Base-by-base conservation (phyloP, 139 green algal genomes). In the Chlamydomonas schloesseri region DNA sequence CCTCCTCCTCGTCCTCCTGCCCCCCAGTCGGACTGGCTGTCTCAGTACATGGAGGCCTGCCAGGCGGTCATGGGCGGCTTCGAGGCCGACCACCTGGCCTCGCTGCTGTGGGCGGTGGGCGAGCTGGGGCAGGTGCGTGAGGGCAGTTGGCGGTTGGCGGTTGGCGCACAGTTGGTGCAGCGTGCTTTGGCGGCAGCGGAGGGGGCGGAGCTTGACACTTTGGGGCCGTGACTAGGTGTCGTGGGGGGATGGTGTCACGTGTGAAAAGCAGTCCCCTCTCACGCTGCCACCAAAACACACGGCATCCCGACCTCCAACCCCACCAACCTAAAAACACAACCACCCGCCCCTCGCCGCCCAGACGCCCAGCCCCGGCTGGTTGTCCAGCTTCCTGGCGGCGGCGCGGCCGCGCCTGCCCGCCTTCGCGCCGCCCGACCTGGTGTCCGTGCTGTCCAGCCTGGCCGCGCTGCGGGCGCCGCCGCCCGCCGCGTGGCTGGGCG, bases 51-150 rank as follows among this genome's bases (percentile, higher is more conserved):
- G 78, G 50, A 57, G 15, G 68, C 80, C 47, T 77, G 67, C 67
- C 23, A 34, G 50, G 67, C 17, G 3, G 33, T 9, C 9, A 31
- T 86, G 80, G 0, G 2, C 46, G 20, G 26, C 68, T 78, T 86
- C 31, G 46, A 46, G 36, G 21, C 80, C 29, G 80, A 86, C 46
- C 50, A 72, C 53, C 53, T 87, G 53, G 81, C 50, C 18, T 34
- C 81, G 9, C 65, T 79, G 62, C 81, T 87, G 69, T 87, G 81
- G 81, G 81, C 81, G 53, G 69, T 79, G 53, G 69, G 28, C 34
- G 69, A 87, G 81, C 68, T 87, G 69, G 81, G 81, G 17, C 69
- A 86, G 67, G 80, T 86, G 68, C 14, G 80, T 15, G 15, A 13
- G 60, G 60, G 18, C 1, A 5, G 18, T 24, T 1, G 64, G 29